These are phyloP conservation scores for Ascochyta fabae DNA, from an alignment of 2,329 filamentous ascomycete genomes.

Conservation along the genomic window DNA sequence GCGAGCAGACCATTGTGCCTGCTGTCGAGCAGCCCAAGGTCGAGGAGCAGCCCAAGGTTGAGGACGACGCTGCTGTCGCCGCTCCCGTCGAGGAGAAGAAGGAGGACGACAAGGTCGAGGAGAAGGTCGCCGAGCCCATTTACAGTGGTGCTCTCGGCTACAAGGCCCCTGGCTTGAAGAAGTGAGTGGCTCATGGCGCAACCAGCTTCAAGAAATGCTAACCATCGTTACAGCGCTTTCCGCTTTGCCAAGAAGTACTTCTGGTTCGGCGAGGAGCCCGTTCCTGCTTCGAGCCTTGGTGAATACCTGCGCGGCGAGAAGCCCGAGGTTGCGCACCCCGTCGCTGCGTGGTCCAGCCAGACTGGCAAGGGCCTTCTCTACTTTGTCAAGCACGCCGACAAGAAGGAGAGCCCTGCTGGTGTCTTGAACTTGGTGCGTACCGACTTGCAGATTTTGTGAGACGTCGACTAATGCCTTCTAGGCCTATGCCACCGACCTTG, in stretches of 20 bases:
- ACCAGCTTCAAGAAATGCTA: conserved; percentile 12
- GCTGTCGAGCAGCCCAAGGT: conserved; percentile 47
- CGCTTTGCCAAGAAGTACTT: conserved; percentile 94
- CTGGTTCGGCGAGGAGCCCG: conserved; percentile 66
- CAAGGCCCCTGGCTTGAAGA: conserved; percentile 88
- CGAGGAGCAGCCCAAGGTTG: conserved; percentile 22
- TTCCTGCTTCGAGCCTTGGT: conserved; percentile 75
- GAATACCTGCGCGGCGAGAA: conserved; percentile 89
- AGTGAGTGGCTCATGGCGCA: conserved; percentile 65
- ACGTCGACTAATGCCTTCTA: conserved; percentile 50
- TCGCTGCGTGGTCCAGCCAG: conserved; percentile 87
- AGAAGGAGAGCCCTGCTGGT: conserved; percentile 81
- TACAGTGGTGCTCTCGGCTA: conserved; percentile 86
- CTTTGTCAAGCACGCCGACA: conserved; percentile 80
- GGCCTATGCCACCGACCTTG: conserved; percentile 73
- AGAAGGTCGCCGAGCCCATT: conserved; percentile 66
- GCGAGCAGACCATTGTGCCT: conserved; percentile 47
- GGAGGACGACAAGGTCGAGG: conserved; percentile 54
- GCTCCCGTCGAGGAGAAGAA: conserved; percentile 47
- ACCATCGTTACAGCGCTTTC: conserved; percentile 69
- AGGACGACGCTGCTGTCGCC: conserved; percentile 34
- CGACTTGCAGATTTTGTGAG: not conserved
- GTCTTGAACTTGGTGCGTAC: conserved; percentile 82
- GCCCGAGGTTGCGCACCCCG: conserved; percentile 76
- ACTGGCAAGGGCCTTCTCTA: conserved; percentile 96